Evolutionary conservation across 2,329 filamentous ascomycete species (phyloP), one percentile per base, ranked within the genome.

Genomic region (Colletotrichum sp.): DNA sequence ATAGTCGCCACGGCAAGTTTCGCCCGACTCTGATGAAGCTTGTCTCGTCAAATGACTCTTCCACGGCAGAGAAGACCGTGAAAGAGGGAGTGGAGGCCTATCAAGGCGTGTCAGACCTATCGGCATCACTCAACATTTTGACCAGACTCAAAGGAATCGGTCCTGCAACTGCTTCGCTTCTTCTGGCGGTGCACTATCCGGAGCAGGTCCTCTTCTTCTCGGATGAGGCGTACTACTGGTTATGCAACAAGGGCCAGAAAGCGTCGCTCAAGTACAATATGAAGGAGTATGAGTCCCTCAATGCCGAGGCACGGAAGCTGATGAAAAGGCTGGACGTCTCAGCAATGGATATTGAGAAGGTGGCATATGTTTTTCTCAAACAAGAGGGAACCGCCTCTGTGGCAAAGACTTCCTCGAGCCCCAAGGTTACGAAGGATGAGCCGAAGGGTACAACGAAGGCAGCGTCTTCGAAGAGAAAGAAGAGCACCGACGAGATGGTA

Each of bases 141-240:
- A 88, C 88, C 2, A 88, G 88, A 71, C 86, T 97, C n/a, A 93
- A 89, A 78, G 95, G 95, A 39, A 91, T 98, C 77, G 95, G 95
- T 1, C 94, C 95, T 2, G 95, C 95, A 9, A 96, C 95, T 1
- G 95, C 94, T 1, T 95, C 94, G 2, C 89, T 97, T 36, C 85
- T 96, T 2, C 88, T 97, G 4, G 90, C 93, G 6, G 90, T 94
- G 6, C 90, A 92, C 78, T 89, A 92, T 76, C 89, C 93, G 0
- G 83, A 87, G 1, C 84, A 85, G 15, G 88, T 93, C 65, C 89
- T 94, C 3, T 96, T 96, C 87, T 96, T 96, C 84, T 94, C 93
- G 4, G 95, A 98, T 81, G 95, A 97, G 84, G 89, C 93, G 5
- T 96, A 93, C 81, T 90, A 92, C 78, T 96, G 94, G 94, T 84